Evolutionary conservation across 2,329 filamentous ascomycete genomes (phyloP), one percentile per base, ranked within the genome.

Genomic region (Penicillium sp.): DNA sequence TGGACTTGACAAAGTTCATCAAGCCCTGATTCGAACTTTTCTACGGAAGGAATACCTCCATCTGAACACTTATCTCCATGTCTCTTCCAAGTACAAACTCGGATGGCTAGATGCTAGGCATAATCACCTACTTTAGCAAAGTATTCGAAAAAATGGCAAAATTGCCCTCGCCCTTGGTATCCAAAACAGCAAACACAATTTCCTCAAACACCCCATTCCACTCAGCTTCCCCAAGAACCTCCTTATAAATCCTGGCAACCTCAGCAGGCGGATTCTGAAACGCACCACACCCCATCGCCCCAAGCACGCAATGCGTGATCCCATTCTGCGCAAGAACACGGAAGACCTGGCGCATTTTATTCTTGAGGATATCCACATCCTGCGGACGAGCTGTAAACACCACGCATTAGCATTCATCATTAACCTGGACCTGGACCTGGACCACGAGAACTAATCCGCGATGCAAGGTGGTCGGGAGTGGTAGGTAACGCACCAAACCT

Each of bases 261-360:
- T 86, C 83, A 41, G 73, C 71, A 0, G 79, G 78, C 10, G 87
- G 87, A 67, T 88, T 88, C 0, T 67, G 67, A 67, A 87, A 88
- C 1, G 83, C 86, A 4, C 87, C 87, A 64, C 86, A 90, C 0
- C 87, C 87, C 56, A 89, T 68, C 0, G 87, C 86, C 0, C 87
- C 87, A 0, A 90, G 76, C 1, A 89, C 84, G 1, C 59, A 62
- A 38, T 62, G 55, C 12, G 59, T 55, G 4, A 56, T 39, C 0
- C 78, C 78, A 22, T 81, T 72, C 0, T 64, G 64, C 11, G 79
- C 85, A 1, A 84, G 83, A 62, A 86, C 80, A 2, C 85, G 76
- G 50, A 88, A 69, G 3, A 79, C 77, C 37, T 86, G 69, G 20
- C 84, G 73, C 75, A 88, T 87, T 73, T 87, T 88, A 54, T 79